Base-by-base conservation (phyloP, 202 grass and related monocot species). In the Dendrocalamus latiflorus region DNA sequence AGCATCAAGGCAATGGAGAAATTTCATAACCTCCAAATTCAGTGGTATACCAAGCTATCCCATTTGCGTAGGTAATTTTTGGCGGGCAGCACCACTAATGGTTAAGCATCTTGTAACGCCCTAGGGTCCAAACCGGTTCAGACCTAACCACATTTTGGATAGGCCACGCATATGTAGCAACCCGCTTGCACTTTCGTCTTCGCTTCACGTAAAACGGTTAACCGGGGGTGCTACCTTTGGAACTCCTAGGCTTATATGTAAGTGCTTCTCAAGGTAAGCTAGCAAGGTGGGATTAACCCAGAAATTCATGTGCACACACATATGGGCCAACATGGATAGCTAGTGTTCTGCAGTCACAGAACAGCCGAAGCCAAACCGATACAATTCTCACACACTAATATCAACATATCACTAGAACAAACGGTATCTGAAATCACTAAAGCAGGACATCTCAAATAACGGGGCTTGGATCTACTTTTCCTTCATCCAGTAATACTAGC, bases 291-390 rank as follows among this genome's bases (percentile, higher is more conserved):
- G n/a, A n/a, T n/a, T n/a, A n/a, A n/a, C n/a, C n/a, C n/a, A n/a
- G n/a, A n/a, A n/a, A n/a, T n/a, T n/a, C n/a, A n/a, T n/a, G n/a
- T n/a, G n/a, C n/a, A n/a, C n/a, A n/a, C n/a, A n/a, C n/a, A n/a
- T n/a, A n/a, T n/a, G n/a, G n/a, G 3, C 28, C 28, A 30, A 75
- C 61, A 68, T 75, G 61, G 60, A 84, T 72, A 68, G 20, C 70
- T 68, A 76, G 61, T 9, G 70, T 70, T 81, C n/a, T 6, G 12
- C 57, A 28, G 6, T 62, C 21, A 84, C 33, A 80, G 53, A 81
- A 69, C 26, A 68, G 44, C 34, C n/a, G 18, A 70, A 62, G 54
- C 54, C 70, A 80, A 80, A 55, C 55, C 25, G 13, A 49, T 18
- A 50, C 26, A 17, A 11, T 49, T 36, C n/a, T 76, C 44, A 16